Evolutionary conservation across 2,329 filamentous ascomycete species (phyloP), one percentile per base, ranked within the genome.

Genomic region (Diaporthe sp.): DNA sequence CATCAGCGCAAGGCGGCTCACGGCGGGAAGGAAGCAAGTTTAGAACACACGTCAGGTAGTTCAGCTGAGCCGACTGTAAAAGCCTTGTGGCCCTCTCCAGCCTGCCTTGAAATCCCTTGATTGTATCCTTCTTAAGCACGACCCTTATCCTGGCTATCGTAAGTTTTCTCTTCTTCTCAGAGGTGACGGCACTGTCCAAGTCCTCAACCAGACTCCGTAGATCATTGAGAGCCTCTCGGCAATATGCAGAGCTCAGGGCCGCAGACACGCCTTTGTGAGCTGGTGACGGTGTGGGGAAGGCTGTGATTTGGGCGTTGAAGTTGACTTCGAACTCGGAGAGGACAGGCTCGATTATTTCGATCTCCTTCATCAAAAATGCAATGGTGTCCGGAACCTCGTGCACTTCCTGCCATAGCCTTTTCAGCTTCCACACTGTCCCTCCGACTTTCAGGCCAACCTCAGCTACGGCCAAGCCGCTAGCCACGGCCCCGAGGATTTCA

Each of bases 321-420:
- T 50, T 75, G 22, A 74, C 73, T 25, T 79, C 77, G 5, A 72
- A 55, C 38, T 80, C 77, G 73, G 74, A 80, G 2, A 81, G 42
- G 15, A 77, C 58, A 8, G 78, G 78, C 50, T 78, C 76, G 5
- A 81, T 74, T 28, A 78, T 78, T n/a, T 80, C 78, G 22, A 81
- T 78, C 58, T 80, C 76, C 30, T 78, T 73, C 74, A 80, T 77
- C 1, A 81, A 73, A 33, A 79, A 75, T 22, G 55, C 50, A 33
- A 81, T 80, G 2, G 76, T 74, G 9, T 79, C 77, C 6, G 80
- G 80, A 13, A 80, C 79, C 42, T 81, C 75, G 47, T 78, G 76
- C 3, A 80, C 54, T 30, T 81, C 76, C 4, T 79, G 72, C 78
- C 78, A 80, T 22, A 81, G 76, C 64, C 68, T 42, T 45, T 78